Percentiles rank a stretch among this genome's conserved stretches.
phyloP scores from a whole-genome alignment of 164 flowering plant species.

The Hamamelis virginiana region DNA sequence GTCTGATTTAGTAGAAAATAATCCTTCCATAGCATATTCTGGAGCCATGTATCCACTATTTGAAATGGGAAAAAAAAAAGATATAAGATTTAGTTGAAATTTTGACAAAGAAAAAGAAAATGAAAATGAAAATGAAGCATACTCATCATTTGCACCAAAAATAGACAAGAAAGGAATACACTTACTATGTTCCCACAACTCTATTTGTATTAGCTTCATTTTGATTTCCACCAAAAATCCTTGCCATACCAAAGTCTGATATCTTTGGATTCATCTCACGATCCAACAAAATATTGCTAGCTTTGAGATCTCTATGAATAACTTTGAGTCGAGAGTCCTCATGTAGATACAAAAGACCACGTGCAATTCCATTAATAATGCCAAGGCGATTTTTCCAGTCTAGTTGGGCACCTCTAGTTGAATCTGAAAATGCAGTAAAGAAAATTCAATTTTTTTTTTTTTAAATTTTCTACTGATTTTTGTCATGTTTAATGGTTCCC shows the following conservation, averaged over 20 bases:
- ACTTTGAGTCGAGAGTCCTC: slow-evolving; percentile 10
- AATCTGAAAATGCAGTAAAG: not conserved
- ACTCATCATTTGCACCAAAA: too few relatives aligned
- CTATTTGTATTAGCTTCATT: too few relatives aligned
- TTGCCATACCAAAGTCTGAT: slow-evolving; percentile 17
- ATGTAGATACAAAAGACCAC: slow-evolving; percentile 16
- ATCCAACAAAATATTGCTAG: slow-evolving; percentile 13
- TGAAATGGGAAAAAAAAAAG: too few relatives aligned
- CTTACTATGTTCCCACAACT: too few relatives aligned
- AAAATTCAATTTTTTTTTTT: too few relatives aligned
- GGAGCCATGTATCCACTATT: slow-evolving; percentile 40
- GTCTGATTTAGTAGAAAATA: slow-evolving; percentile 29
- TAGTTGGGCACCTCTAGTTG: not conserved
- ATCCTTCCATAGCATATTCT: slow-evolving; percentile 32
- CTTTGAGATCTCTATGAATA: slow-evolving; percentile 17
- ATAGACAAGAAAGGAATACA: too few relatives aligned
- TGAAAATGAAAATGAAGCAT: too few relatives aligned
- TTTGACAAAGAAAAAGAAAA: too few relatives aligned
- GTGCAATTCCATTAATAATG: slow-evolving; percentile 12
- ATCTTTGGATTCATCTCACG: slow-evolving; percentile 16
- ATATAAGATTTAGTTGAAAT: too few relatives aligned
- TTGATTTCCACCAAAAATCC: not conserved
- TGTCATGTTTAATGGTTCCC: not conserved
- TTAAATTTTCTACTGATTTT: not conserved
- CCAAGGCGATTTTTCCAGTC: slow-evolving; percentile 5